These are phyloP conservation scores for Epichloe sibirici DNA, from an alignment of 2,329 filamentous ascomycete species.

Conservation along the genomic window DNA sequence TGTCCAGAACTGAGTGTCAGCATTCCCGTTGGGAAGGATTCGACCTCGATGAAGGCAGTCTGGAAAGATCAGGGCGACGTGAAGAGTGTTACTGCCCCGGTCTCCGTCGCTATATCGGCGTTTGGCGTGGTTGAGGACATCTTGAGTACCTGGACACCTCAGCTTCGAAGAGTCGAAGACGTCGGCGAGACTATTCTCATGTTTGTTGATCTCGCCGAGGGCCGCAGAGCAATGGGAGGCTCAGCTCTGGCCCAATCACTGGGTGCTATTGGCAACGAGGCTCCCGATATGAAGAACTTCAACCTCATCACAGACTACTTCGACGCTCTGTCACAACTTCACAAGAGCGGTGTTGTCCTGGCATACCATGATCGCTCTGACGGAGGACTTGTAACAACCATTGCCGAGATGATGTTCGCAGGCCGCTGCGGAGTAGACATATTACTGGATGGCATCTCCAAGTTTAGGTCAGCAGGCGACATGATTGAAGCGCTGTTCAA, in stretches of 20 bases:
- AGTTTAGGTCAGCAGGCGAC: constrained; percentile 47
- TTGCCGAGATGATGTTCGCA: constrained; percentile 97
- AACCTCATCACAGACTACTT: constrained; percentile 81
- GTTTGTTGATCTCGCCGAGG: constrained; percentile 80
- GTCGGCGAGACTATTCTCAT: constrained; percentile 81
- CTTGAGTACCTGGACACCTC: constrained; percentile 84
- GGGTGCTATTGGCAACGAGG: constrained; percentile 70
- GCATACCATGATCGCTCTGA: constrained; percentile 94
- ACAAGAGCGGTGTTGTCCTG: constrained; percentile 54
- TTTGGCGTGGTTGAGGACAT: constrained; percentile 78
- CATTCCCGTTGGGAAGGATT: constrained; percentile 96
- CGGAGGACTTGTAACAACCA: constrained; percentile 78
- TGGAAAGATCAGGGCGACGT: constrained; percentile 64
- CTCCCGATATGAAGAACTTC: constrained; percentile 74
- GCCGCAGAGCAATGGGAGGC: constrained; percentile 72
- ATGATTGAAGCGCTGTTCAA: constrained; percentile 79
- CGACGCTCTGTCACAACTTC: constrained; percentile 62
- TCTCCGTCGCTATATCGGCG: constrained; percentile 83
- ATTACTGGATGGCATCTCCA: constrained; percentile 62
- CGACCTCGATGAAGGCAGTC: constrained; percentile 96
- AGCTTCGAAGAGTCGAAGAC: constrained; percentile 70
- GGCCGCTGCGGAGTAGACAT: constrained; percentile 81
- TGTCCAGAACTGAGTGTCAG: constrained; percentile 84
- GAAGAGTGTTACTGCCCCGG: constrained; percentile 82
- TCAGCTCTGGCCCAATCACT: constrained; percentile 87